These are phyloP conservation scores for Diplocarpon mali DNA, from an alignment of 2,329 filamentous ascomycete species.

Conservation along the genomic window DNA sequence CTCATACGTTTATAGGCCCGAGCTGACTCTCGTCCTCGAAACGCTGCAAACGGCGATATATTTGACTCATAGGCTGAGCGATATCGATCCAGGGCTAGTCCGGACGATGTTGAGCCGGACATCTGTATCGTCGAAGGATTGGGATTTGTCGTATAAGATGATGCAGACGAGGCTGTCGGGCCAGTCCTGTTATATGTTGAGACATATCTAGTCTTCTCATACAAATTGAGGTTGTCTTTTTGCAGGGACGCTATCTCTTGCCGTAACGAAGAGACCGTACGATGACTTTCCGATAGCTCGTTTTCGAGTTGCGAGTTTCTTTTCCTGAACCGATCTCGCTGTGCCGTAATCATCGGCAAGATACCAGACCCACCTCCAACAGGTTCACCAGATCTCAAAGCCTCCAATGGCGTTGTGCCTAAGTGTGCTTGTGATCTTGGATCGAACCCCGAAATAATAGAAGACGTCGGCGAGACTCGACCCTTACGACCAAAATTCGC, in stretches of 20 bases:
- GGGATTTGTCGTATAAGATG: constrained; percentile 58
- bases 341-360: constrained; percentile 94
- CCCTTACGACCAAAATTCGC: constrained; percentile 47
- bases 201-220: constrained; percentile 95
- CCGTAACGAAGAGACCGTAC: constrained; percentile 71
- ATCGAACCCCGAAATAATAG: constrained; percentile 96
- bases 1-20: constrained; percentile 90
- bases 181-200: constrained; percentile 78
- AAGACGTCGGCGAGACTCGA: constrained; percentile 82
- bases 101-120: constrained; percentile 47
- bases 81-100: constrained; percentile 71
- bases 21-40: constrained; percentile 84
- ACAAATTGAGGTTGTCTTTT: constrained; percentile 89
- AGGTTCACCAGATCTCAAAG: constrained; percentile 48
- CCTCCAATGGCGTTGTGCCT: constrained; percentile 40
- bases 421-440: constrained; percentile 40
- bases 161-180: constrained; percentile 47
- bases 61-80: constrained; percentile 88
- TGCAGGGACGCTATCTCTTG: constrained; percentile 88
- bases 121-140: constrained; percentile 63
- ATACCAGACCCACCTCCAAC: constrained; percentile 75
- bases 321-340: constrained; percentile 96
- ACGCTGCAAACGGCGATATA: constrained; percentile 90
- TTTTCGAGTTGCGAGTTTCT: constrained; percentile 84
- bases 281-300: constrained; percentile 76